phyloP scores from a whole-genome alignment of 1,139 yeast species.

The Chernovozyma sophiae-reginae region DNA sequence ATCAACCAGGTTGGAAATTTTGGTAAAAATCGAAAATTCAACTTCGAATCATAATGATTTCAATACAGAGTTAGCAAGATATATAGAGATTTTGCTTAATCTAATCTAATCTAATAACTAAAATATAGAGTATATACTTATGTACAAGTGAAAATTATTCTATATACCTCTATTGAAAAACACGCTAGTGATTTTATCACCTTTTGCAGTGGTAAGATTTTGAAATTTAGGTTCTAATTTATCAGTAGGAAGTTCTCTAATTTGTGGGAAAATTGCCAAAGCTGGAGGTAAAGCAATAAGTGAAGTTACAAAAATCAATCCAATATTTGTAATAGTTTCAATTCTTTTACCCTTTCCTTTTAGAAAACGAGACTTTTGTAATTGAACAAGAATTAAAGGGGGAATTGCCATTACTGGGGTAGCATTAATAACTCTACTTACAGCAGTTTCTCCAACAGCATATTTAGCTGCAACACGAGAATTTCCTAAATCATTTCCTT shows the following conservation, averaged over 20 bases:
- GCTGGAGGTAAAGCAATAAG: conserved; percentile 91
- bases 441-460: conserved; percentile 97
- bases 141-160: conserved; percentile 6
- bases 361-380: conserved; percentile 62
- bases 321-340: conserved; percentile 72
- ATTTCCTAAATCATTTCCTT: conserved; percentile 68
- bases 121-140: background rate
- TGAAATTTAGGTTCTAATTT: conserved; percentile 64
- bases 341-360: conserved; percentile 62
- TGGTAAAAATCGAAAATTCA: conserved; percentile 52
- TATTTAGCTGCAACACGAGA: conserved; percentile 83
- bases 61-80: background rate
- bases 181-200: conserved; percentile 55
- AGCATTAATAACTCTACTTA: conserved; percentile 90
- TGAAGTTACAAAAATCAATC: conserved; percentile 79
- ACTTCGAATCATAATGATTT: too few species aligned
- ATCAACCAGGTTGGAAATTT: conserved; percentile 50
- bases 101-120: background rate
- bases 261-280: conserved; percentile 90
- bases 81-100: conserved; percentile 6
- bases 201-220: conserved; percentile 57
- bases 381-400: conserved; percentile 71
- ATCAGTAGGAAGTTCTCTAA: conserved; percentile 54
- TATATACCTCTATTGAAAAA: conserved; percentile 92
- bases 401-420: conserved; percentile 97